A percentile compares a stretch with the other conserved stretches of the same genome.
phyloP scores from a whole-genome alignment of 768 basidiomycete species.

The Suillus subluteus region DNA sequence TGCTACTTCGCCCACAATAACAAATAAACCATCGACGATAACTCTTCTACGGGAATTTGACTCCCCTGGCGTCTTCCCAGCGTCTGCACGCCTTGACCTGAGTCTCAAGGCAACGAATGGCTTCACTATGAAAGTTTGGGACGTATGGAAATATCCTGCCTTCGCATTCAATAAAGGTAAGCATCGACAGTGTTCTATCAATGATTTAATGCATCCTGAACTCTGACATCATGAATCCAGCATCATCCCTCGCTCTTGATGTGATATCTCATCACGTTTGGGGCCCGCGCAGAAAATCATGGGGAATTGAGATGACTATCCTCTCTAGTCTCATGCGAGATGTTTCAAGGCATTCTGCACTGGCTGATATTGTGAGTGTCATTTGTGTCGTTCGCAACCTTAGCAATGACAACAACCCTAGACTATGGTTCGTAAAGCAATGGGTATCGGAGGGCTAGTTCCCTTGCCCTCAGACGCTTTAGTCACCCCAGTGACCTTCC shows the following conservation, averaged over 20 bases:
- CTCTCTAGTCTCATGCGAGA: slow-evolving; percentile 86
- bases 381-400: not conserved
- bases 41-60: slow-evolving; percentile 55
- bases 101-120: slow-evolving; percentile 62
- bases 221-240: slow-evolving; percentile 15
- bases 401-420: slow-evolving; percentile 24
- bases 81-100: slow-evolving; percentile 73
- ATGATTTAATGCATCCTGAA: not conserved
- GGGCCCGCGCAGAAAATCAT: slow-evolving; percentile 87
- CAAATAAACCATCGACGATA: slow-evolving; percentile 8
- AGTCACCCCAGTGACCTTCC: slow-evolving; percentile 93
- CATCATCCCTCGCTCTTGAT: slow-evolving; percentile 55
- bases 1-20: slow-evolving; percentile 24
- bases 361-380: slow-evolving; percentile 77
- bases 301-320: slow-evolving; percentile 95
- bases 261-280: slow-evolving; percentile 79
- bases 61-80: slow-evolving; percentile 69
- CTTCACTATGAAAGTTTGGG: slow-evolving; percentile 63
- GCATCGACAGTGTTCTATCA: not conserved
- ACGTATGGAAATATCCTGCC: slow-evolving; percentile 73
- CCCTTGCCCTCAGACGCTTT: slow-evolving; percentile 92
- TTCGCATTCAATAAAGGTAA: slow-evolving; percentile 70
- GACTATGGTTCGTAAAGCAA: slow-evolving; percentile 59
- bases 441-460: slow-evolving; percentile 79
- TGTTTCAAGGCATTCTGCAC: slow-evolving; percentile 74